A percentile compares a stretch with the other conserved stretches of the same genome.
Conservation (phyloP, 2,329 filamentous ascomycete species). For the Cadophora sp. region DNA sequence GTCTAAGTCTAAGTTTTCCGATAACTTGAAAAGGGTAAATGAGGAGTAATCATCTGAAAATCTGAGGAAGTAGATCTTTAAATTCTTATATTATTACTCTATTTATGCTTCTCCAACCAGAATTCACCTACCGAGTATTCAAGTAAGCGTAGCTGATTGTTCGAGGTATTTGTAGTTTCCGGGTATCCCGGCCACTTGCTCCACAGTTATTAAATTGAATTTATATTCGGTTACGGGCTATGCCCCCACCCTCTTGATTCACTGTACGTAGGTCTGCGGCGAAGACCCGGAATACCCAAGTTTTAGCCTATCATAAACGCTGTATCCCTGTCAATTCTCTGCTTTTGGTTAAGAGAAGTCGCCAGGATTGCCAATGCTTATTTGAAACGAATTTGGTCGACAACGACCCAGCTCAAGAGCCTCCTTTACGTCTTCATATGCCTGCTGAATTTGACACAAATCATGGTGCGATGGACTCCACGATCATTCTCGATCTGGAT, state of each 20-base stretch:
- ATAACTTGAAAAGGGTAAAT: no score
- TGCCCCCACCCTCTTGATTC: background rate
- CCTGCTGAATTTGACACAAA: background rate
- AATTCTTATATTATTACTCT: no score
- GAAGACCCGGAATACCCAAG: background rate
- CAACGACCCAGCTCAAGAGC: background rate
- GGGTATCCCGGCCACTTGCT: background rate
- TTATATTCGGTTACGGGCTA: background rate
- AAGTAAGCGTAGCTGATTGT: no score
- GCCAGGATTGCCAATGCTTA: background rate
- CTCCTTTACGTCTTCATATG: background rate
- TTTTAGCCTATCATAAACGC: background rate
- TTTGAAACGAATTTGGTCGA: background rate
- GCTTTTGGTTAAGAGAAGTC: no score
- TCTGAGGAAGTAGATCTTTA: no score
- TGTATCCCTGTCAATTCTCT: background rate
- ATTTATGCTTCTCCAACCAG: no score
- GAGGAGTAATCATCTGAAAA: no score
- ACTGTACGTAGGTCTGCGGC: background rate
- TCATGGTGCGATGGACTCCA: constrained; percentile 1
- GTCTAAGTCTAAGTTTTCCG: no score
- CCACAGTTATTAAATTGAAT: background rate
- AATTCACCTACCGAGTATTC: no score
- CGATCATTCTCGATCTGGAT: constrained; percentile 3
- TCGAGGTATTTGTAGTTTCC: no score